A percentile compares a stretch with the other conserved stretches of the same genome.
Evolutionary conservation across 768 basidiomycete species (phyloP).

Genomic region (Mycena kentingensis): DNA sequence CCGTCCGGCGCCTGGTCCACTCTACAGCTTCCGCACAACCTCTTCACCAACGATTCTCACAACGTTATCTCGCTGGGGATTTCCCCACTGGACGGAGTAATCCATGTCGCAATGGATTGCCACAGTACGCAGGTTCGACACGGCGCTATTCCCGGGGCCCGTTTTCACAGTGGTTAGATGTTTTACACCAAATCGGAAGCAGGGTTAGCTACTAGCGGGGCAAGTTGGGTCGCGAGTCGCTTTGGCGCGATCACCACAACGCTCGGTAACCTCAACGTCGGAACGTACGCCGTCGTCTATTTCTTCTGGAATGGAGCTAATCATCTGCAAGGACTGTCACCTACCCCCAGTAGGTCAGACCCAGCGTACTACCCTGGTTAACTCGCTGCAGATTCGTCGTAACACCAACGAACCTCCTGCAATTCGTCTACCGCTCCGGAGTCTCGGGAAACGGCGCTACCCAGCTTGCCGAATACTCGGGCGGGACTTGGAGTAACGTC

Average conservation of each 20-base stretch:
- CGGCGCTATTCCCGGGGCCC: neutral
- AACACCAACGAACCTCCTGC: constrained; percentile 47
- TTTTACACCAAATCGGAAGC: constrained; percentile 47
- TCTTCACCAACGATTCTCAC: constrained; percentile 46
- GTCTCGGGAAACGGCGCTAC: constrained; percentile 50
- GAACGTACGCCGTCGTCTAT: constrained; percentile 37
- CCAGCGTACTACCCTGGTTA: no score
- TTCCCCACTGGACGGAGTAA: constrained; percentile 46
- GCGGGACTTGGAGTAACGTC: constrained; percentile 44
- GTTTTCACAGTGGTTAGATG: constrained; percentile 14
- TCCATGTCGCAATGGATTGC: constrained; percentile 51
- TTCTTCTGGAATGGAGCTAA: neutral
- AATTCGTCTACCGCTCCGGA: constrained; percentile 50
- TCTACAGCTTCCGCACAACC: constrained; percentile 43
- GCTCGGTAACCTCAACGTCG: constrained; percentile 43
- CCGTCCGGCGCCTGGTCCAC: constrained; percentile 45
- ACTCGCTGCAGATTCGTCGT: constrained; percentile 37
- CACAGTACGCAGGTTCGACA: constrained; percentile 37
- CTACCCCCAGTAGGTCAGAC: constrained; percentile 38
- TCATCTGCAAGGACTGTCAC: constrained; percentile 37
- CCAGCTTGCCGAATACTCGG: constrained; percentile 48
- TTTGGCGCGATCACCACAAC: constrained; percentile 45
- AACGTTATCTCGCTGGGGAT: constrained; percentile 48
- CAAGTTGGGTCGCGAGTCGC: constrained; percentile 44
- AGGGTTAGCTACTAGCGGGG: constrained; percentile 41